Conservation (phyloP, 2,329 filamentous ascomycete species). For the Bipolaris cookei region DNA sequence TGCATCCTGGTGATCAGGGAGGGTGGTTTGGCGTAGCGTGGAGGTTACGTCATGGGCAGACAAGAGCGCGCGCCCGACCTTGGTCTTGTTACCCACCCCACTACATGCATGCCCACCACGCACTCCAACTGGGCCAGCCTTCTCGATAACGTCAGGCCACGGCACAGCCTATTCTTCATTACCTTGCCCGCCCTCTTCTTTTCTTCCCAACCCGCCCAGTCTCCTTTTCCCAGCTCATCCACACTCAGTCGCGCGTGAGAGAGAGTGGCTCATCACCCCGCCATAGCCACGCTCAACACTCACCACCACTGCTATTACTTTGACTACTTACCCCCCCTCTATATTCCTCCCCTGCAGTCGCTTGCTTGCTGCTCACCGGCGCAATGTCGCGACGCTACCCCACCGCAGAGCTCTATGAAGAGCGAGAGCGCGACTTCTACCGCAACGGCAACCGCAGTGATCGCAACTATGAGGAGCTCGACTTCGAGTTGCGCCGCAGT, state of each 20-base stretch:
- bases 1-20: constrained; percentile 18
- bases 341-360: constrained; percentile 13
- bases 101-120: constrained; percentile 19
- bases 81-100: constrained; percentile 27
- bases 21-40: constrained; percentile 17
- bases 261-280: constrained; percentile 20
- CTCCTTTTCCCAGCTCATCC: constrained; percentile 10
- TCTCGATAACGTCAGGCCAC: constrained; percentile 37
- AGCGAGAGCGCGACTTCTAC: constrained; percentile 59
- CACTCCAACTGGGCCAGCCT: constrained; percentile 28
- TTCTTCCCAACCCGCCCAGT: not conserved
- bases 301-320: not conserved
- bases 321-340: not conserved
- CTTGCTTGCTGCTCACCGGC: constrained; percentile 22
- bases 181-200: constrained; percentile 8
- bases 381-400: constrained; percentile 51
- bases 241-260: constrained; percentile 5
- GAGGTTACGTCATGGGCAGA: constrained; percentile 24
- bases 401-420: constrained; percentile 56
- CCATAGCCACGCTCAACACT: not conserved
- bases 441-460: constrained; percentile 49
- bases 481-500: constrained; percentile 54
- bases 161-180: constrained; percentile 16
- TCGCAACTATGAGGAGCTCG: constrained; percentile 58
- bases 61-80: constrained; percentile 21